Evolutionary conservation across 1,139 yeast species (phyloP).

Genomic region (Blastobotrys persicus): DNA sequence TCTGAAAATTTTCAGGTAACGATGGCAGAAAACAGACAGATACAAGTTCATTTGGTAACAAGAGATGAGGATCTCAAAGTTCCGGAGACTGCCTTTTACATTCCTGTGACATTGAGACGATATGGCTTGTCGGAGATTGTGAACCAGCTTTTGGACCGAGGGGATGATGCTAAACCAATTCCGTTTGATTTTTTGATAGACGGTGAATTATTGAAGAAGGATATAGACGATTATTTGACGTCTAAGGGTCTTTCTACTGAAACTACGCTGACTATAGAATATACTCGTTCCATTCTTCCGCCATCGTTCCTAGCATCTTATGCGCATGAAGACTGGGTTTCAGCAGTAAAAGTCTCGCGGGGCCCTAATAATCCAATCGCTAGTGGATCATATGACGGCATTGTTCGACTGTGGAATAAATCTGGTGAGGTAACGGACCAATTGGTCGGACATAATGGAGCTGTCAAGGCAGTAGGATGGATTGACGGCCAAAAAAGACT

Average conservation of each 20-base stretch:
- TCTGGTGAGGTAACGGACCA: slow-evolving; percentile 83
- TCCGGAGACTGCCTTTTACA: slow-evolving; percentile 74
- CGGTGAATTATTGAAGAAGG: slow-evolving; percentile 54
- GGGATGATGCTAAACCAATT: slow-evolving; percentile 50
- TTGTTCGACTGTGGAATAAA: slow-evolving; percentile 83
- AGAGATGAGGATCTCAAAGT: slow-evolving; percentile 78
- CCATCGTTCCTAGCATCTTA: slow-evolving; percentile 88
- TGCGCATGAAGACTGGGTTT: slow-evolving; percentile 94
- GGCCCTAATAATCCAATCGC: slow-evolving; percentile 46
- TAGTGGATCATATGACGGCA: slow-evolving; percentile 92
- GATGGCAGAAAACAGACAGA: slow-evolving; percentile 38
- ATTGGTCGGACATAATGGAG: slow-evolving; percentile 81
- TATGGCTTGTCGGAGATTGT: slow-evolving; percentile 94
- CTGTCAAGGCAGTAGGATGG: slow-evolving; percentile 81
- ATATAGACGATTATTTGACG: slow-evolving; percentile 75
- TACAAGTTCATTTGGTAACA: slow-evolving; percentile 80
- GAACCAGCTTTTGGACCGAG: slow-evolving; percentile 64
- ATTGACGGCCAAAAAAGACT: slow-evolving; percentile 57
- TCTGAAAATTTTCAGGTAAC: background rate
- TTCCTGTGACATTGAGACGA: slow-evolving; percentile 81
- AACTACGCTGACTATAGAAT: slow-evolving; percentile 75
- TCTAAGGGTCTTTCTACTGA: slow-evolving; percentile 80
- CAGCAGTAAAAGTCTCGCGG: slow-evolving; percentile 56
- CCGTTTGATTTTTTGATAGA: slow-evolving; percentile 93
- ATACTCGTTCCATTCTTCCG: slow-evolving; percentile 88